A percentile compares a stretch with the other conserved stretches of the same genome.
Conservation (phyloP, 208 protist species). For the Trypanosoma boissoni region DNA sequence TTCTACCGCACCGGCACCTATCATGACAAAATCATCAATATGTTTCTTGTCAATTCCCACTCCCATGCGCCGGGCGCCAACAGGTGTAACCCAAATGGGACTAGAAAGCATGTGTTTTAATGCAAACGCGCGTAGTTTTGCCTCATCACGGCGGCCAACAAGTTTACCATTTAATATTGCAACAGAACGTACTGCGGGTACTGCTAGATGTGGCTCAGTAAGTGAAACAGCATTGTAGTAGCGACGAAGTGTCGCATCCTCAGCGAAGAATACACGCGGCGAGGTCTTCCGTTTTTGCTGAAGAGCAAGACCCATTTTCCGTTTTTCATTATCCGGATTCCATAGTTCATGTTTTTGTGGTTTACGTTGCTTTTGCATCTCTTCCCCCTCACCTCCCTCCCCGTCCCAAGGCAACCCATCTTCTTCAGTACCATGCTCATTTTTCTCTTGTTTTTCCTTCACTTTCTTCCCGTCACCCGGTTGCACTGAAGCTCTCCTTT, state of each 20-base stretch:
- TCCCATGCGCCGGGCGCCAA: conserved; percentile 50
- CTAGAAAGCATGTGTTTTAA: conserved; percentile 87
- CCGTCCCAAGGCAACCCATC: not conserved
- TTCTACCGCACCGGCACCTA: conserved; percentile 59
- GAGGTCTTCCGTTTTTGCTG: conserved; percentile 1
- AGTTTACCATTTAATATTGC: conserved; percentile 80
- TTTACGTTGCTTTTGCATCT: not conserved
- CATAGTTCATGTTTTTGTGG: conserved; percentile 12
- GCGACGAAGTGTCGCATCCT: conserved; percentile 79
- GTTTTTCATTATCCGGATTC: not conserved
- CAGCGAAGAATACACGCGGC: conserved; percentile 60
- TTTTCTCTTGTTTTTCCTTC: not conserved
- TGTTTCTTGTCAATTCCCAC: conserved; percentile 60
- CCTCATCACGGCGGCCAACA: conserved; percentile 74
- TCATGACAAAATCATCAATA: conserved; percentile 56
- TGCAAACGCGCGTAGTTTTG: conserved; percentile 63
- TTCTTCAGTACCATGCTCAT: not conserved
- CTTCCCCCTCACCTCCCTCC: not conserved
- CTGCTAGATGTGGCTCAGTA: conserved; percentile 66
- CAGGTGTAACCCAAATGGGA: conserved; percentile 79
- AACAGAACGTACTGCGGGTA: conserved; percentile 75
- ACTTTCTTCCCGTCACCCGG: not conserved
- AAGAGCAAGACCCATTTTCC: conserved; percentile 1
- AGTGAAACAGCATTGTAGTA: conserved; percentile 85
- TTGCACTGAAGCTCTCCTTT: conserved; percentile 1